These are phyloP conservation scores for Cucurbita argyrosperma DNA, from an alignment of 306 rosid species.

Conservation along the genomic window DNA sequence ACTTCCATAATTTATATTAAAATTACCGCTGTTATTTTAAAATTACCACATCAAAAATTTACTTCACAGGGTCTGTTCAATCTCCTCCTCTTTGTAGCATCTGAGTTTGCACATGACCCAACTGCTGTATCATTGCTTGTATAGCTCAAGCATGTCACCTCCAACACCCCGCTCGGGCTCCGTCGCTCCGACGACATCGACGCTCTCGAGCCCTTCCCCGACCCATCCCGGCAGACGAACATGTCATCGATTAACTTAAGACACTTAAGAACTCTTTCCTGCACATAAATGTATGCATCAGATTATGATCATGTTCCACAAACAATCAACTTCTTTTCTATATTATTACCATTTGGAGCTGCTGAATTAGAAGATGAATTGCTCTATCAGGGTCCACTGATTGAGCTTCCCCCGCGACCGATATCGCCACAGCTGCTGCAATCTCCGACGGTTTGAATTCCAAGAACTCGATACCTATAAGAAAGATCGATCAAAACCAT, in stretches of 20 bases:
- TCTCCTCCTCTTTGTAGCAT: slow-evolving; percentile 76
- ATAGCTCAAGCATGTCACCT: slow-evolving; percentile 62
- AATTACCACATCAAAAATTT: slow-evolving; percentile 22
- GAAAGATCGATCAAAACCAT: no score
- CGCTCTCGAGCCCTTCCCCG: slow-evolving; percentile 19
- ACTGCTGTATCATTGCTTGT: slow-evolving; percentile 52
- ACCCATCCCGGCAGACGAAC: slow-evolving; percentile 12
- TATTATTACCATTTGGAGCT: slow-evolving; percentile 42
- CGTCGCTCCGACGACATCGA: slow-evolving; percentile 36
- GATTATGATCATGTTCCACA: background rate
- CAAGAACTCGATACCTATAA: slow-evolving; percentile 44
- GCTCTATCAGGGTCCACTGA: slow-evolving; percentile 38
- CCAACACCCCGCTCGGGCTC: slow-evolving; percentile 80
- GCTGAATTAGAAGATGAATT: slow-evolving; percentile 44
- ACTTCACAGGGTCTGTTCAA: slow-evolving; percentile 50
- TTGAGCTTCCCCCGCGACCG: slow-evolving; percentile 43
- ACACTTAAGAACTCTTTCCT: slow-evolving; percentile 73
- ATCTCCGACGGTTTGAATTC: slow-evolving; percentile 87
- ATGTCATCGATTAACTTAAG: slow-evolving; percentile 29
- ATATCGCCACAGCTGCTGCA: slow-evolving; percentile 81
- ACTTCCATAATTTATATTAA: no score
- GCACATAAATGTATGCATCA: slow-evolving; percentile 1
- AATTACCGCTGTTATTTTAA: background rate
- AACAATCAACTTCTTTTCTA: background rate
- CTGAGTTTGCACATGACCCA: slow-evolving; percentile 55